These are phyloP conservation scores for Serendipita sp. DNA, from an alignment of 1,284 basidiomycete species.

Conservation along the genomic window DNA sequence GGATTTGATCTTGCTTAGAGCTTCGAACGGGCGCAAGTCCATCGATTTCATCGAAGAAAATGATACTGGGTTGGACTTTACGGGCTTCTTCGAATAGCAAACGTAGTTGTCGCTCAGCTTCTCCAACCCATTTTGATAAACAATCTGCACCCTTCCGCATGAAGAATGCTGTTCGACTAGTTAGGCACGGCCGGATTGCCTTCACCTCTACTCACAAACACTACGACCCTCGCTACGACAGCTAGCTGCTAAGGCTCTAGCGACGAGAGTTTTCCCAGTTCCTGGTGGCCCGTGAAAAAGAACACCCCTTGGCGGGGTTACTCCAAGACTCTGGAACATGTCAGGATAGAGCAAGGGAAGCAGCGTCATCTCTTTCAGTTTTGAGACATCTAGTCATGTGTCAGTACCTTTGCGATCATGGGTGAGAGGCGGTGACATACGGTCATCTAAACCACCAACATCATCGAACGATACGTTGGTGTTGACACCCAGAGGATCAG, in stretches of 20 bases:
- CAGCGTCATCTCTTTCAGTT: slow-evolving; percentile 97
- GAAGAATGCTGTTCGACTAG: slow-evolving; percentile 65
- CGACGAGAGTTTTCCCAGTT: slow-evolving; percentile 86
- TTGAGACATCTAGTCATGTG: slow-evolving; percentile 64
- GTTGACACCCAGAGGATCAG: slow-evolving; percentile 90
- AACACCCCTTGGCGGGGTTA: slow-evolving; percentile 93
- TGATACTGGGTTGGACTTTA: slow-evolving; percentile 86
- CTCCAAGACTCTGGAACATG: slow-evolving; percentile 87
- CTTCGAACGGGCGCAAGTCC: slow-evolving; percentile 95
- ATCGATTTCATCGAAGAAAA: slow-evolving; percentile 98
- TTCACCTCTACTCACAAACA: slow-evolving; percentile 49
- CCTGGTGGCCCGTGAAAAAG: slow-evolving; percentile 95
- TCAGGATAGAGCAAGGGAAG: slow-evolving; percentile 94
- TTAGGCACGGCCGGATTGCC: slow-evolving; percentile 7
- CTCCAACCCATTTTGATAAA: slow-evolving; percentile 98
- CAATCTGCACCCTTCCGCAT: slow-evolving; percentile 99
- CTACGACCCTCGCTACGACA: slow-evolving; percentile 81
- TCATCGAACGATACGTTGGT: slow-evolving; percentile 91
- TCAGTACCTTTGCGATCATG: neutral
- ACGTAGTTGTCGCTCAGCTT: slow-evolving; percentile 91
- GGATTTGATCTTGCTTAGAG: slow-evolving; percentile 97
- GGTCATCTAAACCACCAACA: slow-evolving; percentile 92
- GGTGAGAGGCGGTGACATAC: slow-evolving; percentile 31
- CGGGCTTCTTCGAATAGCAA: slow-evolving; percentile 94
- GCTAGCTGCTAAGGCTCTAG: slow-evolving; percentile 87